These are phyloP conservation scores for Chondrostereum purpureum DNA, from an alignment of 1,284 basidiomycete genomes.

Conservation along the genomic window DNA sequence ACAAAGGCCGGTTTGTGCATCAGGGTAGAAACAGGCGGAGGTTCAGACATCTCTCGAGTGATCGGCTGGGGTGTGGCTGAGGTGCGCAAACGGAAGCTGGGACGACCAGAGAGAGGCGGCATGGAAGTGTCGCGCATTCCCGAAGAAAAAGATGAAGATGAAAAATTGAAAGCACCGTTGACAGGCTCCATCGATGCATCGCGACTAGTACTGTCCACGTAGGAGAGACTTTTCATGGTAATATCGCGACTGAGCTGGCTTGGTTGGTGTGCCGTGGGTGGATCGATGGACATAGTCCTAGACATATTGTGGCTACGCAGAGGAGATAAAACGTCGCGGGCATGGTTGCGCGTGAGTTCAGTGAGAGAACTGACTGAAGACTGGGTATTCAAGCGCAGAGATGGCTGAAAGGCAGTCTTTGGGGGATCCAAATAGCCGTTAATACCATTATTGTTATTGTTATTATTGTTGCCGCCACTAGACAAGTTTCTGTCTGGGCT, in stretches of 20 bases:
- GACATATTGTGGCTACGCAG: conserved; percentile 25
- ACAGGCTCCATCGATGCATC: conserved; percentile 21
- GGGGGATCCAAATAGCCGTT: conserved; percentile 53
- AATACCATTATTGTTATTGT: too few species aligned
- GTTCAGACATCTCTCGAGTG: conserved; percentile 56
- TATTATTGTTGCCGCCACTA: conserved; percentile 13
- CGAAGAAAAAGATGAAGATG: conserved; percentile 13
- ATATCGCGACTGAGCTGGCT: conserved; percentile 35
- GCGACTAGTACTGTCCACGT: conserved; percentile 12
- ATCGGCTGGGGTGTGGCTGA: conserved; percentile 62
- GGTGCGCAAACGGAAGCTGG: conserved; percentile 55
- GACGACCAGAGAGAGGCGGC: conserved; percentile 34
- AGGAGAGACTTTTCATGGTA: conserved; percentile 23
- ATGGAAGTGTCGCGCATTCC: conserved; percentile 23
- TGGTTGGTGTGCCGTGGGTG: conserved; percentile 25
- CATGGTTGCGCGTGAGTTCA: conserved; percentile 1
- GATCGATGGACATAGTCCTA: conserved; percentile 62
- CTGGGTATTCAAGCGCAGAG: conserved; percentile 25
- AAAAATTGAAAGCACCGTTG: conserved; percentile 22
- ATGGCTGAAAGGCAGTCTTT: conserved; percentile 31
- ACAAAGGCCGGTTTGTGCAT: conserved; percentile 62
- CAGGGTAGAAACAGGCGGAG: conserved; percentile 56
- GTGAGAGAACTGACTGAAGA: conserved; percentile 16
- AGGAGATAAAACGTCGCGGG: conserved; percentile 36
- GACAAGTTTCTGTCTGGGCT: conserved; percentile 43